Base-by-base conservation (phyloP, 768 basidiomycete species). In the Dacryopinax spathularia region DNA sequence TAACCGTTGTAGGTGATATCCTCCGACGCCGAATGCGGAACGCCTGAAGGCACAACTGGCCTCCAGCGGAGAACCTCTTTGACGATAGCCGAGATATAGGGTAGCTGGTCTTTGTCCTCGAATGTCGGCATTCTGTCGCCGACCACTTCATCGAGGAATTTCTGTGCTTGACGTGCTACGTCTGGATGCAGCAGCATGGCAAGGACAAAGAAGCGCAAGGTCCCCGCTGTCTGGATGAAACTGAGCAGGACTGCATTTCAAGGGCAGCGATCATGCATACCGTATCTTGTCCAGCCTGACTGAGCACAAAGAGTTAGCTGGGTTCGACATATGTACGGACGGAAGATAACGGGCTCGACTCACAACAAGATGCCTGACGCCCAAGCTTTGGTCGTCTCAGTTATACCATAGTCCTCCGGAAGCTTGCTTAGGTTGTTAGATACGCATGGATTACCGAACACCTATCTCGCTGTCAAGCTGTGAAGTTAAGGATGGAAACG, bases 111-210 rank as follows among this genome's bases (percentile, higher is more conserved):
- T 20, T 60, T 34, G 59, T 63, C 65, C 22, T 59, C 44, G 22
- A 63, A 33, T 20, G 65, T 65, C 18, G 65, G 65, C 13, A 65
- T 33, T 15, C 62, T 34, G 34, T 60, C 34, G 5, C 36, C 36
- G 25, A 65, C 35, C 13, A 65, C 65, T 2, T 20, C 18, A 25
- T 63, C 44, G 20, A 65, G 31, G 18, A 63, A 62, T n/a, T 33
- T 34, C 13, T 39, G 62, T 31, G 62, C 62, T 27, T 60, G 34
- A 13, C 25, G 33, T 41, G 60, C 48, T 3, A 63, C 62, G 25
- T 60, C 48, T 12, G 65, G 65, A 34, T 63, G 61, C 16, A 73
- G 64, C 7, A 74, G 65, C 63, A 77, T 71, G 3, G 76, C 77
- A 27, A 77, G 69, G 29, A 77, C 61, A 39, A 77, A 76, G 6